Evolutionary conservation across 192 early-diverging fungal genomes (phyloP).

Genomic region (Entomortierella chlamydospora): DNA sequence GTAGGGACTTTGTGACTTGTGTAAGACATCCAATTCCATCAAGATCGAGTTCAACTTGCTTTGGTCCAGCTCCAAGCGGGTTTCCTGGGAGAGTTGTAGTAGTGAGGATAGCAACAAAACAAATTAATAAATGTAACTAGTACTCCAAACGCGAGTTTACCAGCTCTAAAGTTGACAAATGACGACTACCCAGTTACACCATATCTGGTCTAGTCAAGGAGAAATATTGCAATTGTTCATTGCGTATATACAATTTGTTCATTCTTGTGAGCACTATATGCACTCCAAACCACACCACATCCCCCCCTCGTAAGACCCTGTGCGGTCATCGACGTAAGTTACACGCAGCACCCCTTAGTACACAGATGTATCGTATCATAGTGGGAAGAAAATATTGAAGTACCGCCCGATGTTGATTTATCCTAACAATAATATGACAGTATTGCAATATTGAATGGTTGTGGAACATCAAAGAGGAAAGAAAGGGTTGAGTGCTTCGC

Average conservation of each 20-base stretch:
- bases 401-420: too few species aligned
- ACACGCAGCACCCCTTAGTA: neutral
- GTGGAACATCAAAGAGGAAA: too few species aligned
- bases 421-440: too few species aligned
- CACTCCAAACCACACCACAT: conserved; percentile 1
- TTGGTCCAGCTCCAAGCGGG: conserved; percentile 91
- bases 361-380: neutral
- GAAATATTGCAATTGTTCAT: neutral
- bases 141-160: neutral
- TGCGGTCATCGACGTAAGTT: conserved; percentile 12
- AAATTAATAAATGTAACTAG: neutral
- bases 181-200: neutral
- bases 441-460: too few species aligned
- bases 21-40: conserved; percentile 96
- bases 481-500: too few species aligned
- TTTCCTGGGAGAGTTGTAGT: conserved; percentile 79
- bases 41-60: conserved; percentile 91
- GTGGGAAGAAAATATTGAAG: neutral
- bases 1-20: conserved; percentile 85
- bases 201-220: conserved; percentile 1
- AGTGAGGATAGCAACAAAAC: neutral
- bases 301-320: conserved; percentile 5
- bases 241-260: conserved; percentile 1
- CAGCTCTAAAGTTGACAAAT: too few species aligned
- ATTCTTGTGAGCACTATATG: conserved; percentile 20